These are phyloP conservation scores for Starmera quercuum DNA, from an alignment of 805 yeast species.

Conservation along the genomic window DNA sequence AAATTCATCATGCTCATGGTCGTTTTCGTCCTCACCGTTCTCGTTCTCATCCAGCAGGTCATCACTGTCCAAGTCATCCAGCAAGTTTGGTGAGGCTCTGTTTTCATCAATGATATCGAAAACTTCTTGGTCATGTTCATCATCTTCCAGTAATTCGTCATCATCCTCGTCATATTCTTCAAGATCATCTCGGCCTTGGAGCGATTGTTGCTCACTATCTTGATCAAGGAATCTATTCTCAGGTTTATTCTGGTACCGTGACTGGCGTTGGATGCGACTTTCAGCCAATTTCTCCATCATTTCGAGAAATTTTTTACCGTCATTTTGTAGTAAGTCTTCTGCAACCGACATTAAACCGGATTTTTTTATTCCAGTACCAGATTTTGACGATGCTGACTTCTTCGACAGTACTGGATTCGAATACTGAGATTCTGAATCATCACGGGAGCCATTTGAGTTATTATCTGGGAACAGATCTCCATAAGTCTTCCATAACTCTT, in stretches of 20 bases:
- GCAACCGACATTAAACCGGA: slow-evolving; percentile 56
- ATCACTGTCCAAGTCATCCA: not conserved
- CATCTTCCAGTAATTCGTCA: slow-evolving; percentile 28
- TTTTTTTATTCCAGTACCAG: slow-evolving; percentile 13
- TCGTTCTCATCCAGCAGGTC: not conserved
- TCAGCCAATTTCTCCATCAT: slow-evolving; percentile 73
- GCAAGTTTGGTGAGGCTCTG: not conserved
- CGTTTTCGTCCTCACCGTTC: slow-evolving; percentile 15
- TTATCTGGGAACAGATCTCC: not conserved
- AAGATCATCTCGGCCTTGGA: slow-evolving; percentile 27
- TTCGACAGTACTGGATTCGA: not conserved
- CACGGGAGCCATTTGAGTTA: not conserved
- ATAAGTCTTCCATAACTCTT: slow-evolving; percentile 1
- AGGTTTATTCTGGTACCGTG: slow-evolving; percentile 5
- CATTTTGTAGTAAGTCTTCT: slow-evolving; percentile 69
- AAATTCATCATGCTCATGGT: slow-evolving; percentile 15
- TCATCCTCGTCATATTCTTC: slow-evolving; percentile 23
- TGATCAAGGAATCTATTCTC: slow-evolving; percentile 5
- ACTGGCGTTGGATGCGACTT: slow-evolving; percentile 30
- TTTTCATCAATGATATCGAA: not conserved
- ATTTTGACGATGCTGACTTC: not conserved
- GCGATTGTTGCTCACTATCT: slow-evolving; percentile 15
- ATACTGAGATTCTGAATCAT: not conserved
- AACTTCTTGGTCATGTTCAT: slow-evolving; percentile 33
- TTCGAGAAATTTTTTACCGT: slow-evolving; percentile 70